Evolutionary conservation across 192 early-diverging fungal species (phyloP).

Genomic region (Coemansia sp.): DNA sequence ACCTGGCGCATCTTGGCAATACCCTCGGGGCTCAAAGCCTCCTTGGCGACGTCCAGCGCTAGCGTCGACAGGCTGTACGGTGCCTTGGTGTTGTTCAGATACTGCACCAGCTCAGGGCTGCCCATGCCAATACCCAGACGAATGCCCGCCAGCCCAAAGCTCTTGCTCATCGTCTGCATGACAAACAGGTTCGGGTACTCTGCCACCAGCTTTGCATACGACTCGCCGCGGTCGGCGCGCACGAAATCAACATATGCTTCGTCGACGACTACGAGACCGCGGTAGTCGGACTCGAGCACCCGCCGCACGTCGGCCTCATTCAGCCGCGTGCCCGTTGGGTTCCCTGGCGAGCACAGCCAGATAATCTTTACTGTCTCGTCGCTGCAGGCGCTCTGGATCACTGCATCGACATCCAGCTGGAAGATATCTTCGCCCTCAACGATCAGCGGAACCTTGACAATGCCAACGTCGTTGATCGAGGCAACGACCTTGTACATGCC

Average conservation of each 20-base stretch:
- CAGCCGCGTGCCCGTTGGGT: conserved; percentile 92
- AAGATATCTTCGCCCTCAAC: conserved; percentile 60
- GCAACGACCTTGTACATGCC: conserved; percentile 97
- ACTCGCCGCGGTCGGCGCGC: conserved; percentile 59
- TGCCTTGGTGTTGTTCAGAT: conserved; percentile 98
- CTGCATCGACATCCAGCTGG: conserved; percentile 45
- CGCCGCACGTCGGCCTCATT: conserved; percentile 57
- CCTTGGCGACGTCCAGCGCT: conserved; percentile 72
- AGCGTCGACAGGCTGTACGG: conserved; percentile 97
- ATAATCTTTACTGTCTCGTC: conserved; percentile 85
- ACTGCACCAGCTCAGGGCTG: conserved; percentile 71
- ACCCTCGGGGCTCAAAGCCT: conserved; percentile 73
- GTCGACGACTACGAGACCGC: conserved; percentile 94
- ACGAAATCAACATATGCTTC: conserved; percentile 99
- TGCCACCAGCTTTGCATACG: conserved; percentile 72
- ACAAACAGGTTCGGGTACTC: conserved; percentile 94
- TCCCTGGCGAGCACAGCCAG: conserved; percentile 98
- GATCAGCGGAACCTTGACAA: conserved; percentile 82
- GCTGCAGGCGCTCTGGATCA: conserved; percentile 54
- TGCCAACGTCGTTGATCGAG: conserved; percentile 89
- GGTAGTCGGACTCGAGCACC: conserved; percentile 53
- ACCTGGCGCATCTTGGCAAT: conserved; percentile 67
- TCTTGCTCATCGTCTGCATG: conserved; percentile 97
- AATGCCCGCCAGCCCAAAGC: conserved; percentile 97
- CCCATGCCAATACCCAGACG: conserved; percentile 86